phyloP scores from a whole-genome alignment of 2,329 filamentous ascomycete species.

The Colletotrichum theobromicola region DNA sequence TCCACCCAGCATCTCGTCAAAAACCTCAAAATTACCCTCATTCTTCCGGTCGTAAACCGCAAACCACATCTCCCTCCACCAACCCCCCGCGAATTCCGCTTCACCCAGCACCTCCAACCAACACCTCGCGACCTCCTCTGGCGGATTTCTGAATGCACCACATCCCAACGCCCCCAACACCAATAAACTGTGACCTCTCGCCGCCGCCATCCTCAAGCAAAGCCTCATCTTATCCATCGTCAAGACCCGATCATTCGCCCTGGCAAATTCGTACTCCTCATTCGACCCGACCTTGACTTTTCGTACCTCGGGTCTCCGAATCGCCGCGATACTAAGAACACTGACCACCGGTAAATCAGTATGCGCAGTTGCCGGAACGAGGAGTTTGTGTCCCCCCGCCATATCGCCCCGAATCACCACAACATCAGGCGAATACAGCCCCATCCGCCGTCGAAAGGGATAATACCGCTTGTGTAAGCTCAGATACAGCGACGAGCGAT shows the following conservation, averaged over 20 bases:
- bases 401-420: slow-evolving; percentile 61
- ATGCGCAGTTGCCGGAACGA: slow-evolving; percentile 37
- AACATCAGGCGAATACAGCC: slow-evolving; percentile 65
- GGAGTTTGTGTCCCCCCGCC: slow-evolving; percentile 49
- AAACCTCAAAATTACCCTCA: slow-evolving; percentile 56
- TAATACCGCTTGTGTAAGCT: slow-evolving; percentile 56
- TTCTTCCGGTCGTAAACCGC: slow-evolving; percentile 57
- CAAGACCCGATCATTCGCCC: slow-evolving; percentile 49
- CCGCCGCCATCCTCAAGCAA: slow-evolving; percentile 63
- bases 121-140: slow-evolving; percentile 63
- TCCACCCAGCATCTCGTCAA: slow-evolving; percentile 48
- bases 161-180: slow-evolving; percentile 75
- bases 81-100: slow-evolving; percentile 65
- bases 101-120: slow-evolving; percentile 68
- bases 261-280: slow-evolving; percentile 42
- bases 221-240: slow-evolving; percentile 70
- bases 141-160: slow-evolving; percentile 69
- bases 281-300: slow-evolving; percentile 24
- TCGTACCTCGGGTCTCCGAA: slow-evolving; percentile 43
- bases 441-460: slow-evolving; percentile 52
- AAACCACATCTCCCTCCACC: slow-evolving; percentile 70
- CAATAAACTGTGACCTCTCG: slow-evolving; percentile 59
- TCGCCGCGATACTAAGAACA: slow-evolving; percentile 65
- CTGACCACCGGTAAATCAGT: slow-evolving; percentile 56
- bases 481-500: slow-evolving; percentile 60